Evolutionary conservation across 768 basidiomycete species (phyloP), one percentile per base, ranked within the genome.

Genomic region (Pholiota conissans): DNA sequence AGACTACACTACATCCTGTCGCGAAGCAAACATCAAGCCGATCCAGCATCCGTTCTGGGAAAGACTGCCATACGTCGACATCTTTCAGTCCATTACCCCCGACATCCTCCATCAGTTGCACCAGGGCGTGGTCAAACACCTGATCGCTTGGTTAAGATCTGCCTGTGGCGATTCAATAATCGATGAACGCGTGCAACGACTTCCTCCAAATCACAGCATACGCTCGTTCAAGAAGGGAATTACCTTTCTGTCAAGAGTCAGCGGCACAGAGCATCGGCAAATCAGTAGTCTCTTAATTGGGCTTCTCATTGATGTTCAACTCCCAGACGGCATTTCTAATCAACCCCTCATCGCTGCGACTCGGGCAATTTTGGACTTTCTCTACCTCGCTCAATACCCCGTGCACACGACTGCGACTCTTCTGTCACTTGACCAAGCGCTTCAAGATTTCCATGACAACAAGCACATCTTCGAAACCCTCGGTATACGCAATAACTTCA

Each of bases 61-160:
- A 7, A 56, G 72, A 20, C 64, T 81, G 2, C 78, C 76, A 0
- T 70, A 71, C 58, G 53, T 65, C 46, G 58, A 81, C 57, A 81
- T 82, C 42, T 78, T 74, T 61, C 13, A 27, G 0, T 68, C 68
- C 2, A 67, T 83, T 37, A 76, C 76, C 0, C 78, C 81, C 0
- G 77, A 82, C 62, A 57, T 80, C 24, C 73, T 83, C 2, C 81
- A 83, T 60, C 78, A 82, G 61, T 59, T 82, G 0, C 73, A 79
- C 56, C 77, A 83, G 59, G 81, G 80, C 0, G 61, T 77, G 2
- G 46, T 52, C 2, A 51, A 51, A 18, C 49, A 51, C 24, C 29
- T 51, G 2, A 51, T 51, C n/a, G 34, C 30, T 2, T 81, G 79
- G 80, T 55, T 67, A 8, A 60, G 61, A 8, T 20, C 47, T 49